Percentiles rank a stretch among this genome's conserved stretches.
phyloP scores from a whole-genome alignment of 2,329 filamentous ascomycete genomes.

The Fusarium solani-melongenae region DNA sequence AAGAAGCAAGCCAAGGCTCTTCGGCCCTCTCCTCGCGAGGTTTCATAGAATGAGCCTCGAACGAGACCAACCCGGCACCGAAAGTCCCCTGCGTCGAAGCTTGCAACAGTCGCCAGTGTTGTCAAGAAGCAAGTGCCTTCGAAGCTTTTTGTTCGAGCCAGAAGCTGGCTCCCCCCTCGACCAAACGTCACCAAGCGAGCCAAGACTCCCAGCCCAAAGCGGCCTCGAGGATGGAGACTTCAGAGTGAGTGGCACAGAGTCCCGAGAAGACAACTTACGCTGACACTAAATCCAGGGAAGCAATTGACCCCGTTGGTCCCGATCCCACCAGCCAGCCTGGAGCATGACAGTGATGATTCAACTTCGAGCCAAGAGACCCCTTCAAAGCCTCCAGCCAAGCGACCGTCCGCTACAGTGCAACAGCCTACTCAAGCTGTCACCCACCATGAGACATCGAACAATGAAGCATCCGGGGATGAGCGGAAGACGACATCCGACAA shows the following conservation, averaged over 20 bases:
- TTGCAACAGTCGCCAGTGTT: background rate
- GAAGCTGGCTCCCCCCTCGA: constrained; percentile 7
- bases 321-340: background rate
- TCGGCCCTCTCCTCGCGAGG: constrained; percentile 9
- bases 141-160: background rate
- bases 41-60: constrained; percentile 10
- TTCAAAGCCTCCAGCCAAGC: constrained; percentile 6
- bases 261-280: background rate
- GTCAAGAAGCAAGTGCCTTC: constrained; percentile 4
- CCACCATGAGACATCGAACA: background rate
- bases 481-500: background rate
- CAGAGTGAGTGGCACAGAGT: constrained; percentile 20
- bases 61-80: background rate
- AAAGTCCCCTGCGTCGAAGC: background rate
- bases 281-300: constrained; percentile 25
- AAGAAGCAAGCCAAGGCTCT: constrained; percentile 24
- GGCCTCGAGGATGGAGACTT: constrained; percentile 20
- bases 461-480: background rate
- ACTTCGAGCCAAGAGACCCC: constrained; percentile 15
- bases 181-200: background rate
- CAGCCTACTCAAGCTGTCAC: background rate
- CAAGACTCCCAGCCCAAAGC: background rate
- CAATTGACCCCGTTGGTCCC: constrained; percentile 5
- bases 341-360: constrained; percentile 8
- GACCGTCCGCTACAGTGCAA: background rate